Base-by-base conservation (phyloP, 2,329 filamentous ascomycete species). In the Aspergillus viridinutans region DNA sequence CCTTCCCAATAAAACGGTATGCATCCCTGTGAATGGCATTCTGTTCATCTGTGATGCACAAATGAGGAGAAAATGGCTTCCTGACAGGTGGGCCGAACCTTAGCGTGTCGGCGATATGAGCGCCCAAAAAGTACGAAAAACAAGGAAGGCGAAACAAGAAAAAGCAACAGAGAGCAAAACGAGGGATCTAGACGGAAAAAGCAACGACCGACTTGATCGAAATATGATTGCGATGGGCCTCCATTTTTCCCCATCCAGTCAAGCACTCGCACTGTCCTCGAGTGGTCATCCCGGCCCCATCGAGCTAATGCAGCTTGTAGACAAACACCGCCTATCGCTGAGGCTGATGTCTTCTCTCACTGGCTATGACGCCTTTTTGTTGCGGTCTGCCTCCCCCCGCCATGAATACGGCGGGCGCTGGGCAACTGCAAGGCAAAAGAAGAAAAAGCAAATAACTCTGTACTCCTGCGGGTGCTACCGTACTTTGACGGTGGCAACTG, bases 311-410 rank as follows among this genome's bases (percentile, higher is more conserved):
- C 43, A 47, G 12, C 10, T 14, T 43, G 20, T 45, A n/a, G 45
- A 38, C 29, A 43, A 43, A 54, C 32, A 38, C 55, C 49, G 47
- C 47, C 55, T 42, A 53, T 49, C 49, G 38, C 35, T 53, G 45
- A 35, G 51, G 45, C 35, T 40, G 51, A 53, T 12, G 26, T 21
- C 17, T 35, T 20, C 35, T 50, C 9, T 35, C 32, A 9, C 21
- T 50, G 35, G 20, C 23, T 50, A 9, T 38, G 23, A 38, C 45
- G 17, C 28, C 35, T 51, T 38, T 40, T 49, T 14, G 6, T 35
- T 23, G 23, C 12, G 21, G 20, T 23, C 49, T 38, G 32, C 32
- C 32, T 38, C 14, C 5, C 1, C 6, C 14, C 14, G 5, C 32
- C 53, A 17, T 51, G 48, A 50, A 50, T 38, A 51, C 12, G 4